Evolutionary conservation across 148 eudicot species (phyloP).

Genomic region (Tetragonia tetragonoides): DNA sequence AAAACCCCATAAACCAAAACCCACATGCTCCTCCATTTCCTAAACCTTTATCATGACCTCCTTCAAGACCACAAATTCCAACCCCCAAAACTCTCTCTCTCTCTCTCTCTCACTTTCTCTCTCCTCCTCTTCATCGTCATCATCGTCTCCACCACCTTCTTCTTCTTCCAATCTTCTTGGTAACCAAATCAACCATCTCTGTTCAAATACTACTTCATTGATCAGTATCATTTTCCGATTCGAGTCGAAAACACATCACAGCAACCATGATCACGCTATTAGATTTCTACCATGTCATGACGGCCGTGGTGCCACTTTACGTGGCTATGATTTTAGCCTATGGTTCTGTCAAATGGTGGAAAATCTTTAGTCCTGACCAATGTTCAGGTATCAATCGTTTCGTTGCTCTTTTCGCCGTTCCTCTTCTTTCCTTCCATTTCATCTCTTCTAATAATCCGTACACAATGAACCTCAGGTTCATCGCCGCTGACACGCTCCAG

Average conservation of each 20-base stretch:
- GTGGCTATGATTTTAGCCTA: constrained; percentile 93
- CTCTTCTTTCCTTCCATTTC: constrained; percentile 86
- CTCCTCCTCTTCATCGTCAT: background rate
- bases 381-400: constrained; percentile 92
- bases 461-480: constrained; percentile 74
- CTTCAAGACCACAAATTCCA: constrained; percentile 4
- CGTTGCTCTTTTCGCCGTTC: constrained; percentile 86
- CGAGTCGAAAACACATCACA: too few relatives aligned
- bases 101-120: background rate
- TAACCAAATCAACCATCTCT: too few relatives aligned
- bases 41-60: constrained; percentile 22
- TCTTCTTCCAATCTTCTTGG: background rate
- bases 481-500: constrained; percentile 83
- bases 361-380: constrained; percentile 85
- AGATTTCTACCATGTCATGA: constrained; percentile 96
- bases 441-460: constrained; percentile 80
- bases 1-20: constrained; percentile 17
- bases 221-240: too few relatives aligned
- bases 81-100: background rate
- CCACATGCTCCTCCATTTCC: constrained; percentile 33
- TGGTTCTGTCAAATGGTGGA: constrained; percentile 97
- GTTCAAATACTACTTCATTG: background rate
- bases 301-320: constrained; percentile 86
- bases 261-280: constrained; percentile 50
- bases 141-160: background rate